Percentiles rank a stretch among this genome's conserved stretches.
These are phyloP conservation scores for Colletotrichum endophyticum DNA, from an alignment of 2,329 filamentous ascomycete species.

Conservation along the genomic window DNA sequence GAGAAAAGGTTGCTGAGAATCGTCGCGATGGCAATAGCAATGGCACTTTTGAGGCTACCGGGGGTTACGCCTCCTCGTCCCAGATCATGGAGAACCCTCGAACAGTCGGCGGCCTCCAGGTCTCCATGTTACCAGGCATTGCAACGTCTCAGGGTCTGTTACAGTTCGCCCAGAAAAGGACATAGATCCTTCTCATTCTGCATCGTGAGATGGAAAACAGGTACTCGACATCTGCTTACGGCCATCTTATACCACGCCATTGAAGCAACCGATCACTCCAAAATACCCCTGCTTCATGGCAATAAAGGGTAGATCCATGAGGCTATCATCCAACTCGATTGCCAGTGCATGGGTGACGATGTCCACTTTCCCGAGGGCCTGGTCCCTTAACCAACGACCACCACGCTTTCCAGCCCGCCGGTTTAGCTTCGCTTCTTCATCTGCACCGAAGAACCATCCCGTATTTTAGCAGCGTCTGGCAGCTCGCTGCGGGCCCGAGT, in stretches of 20 bases:
- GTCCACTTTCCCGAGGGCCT: not conserved
- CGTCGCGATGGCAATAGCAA: too few species aligned
- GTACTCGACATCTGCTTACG: not conserved
- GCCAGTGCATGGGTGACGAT: not conserved
- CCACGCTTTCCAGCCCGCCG: not conserved
- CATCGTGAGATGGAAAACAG: too few species aligned
- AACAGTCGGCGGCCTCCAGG: too few species aligned
- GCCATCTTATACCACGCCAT: not conserved
- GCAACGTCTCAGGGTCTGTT: too few species aligned
- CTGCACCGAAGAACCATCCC: not conserved
- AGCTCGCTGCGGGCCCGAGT: not conserved
- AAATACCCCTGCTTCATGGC: too few species aligned
- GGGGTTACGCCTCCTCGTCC: too few species aligned
- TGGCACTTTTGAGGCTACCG: fast-evolving
- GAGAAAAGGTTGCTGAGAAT: too few species aligned
- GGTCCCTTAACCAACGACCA: not conserved
- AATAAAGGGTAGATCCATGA: fast-evolving
- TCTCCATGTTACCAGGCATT: too few species aligned
- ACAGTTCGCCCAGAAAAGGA: too few species aligned
- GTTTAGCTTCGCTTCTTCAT: not conserved
- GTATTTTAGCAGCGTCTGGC: not conserved
- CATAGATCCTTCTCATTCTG: too few species aligned
- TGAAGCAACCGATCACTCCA: not conserved
- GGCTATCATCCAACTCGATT: not conserved
- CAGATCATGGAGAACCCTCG: too few species aligned